phyloP scores from a whole-genome alignment of 176 grass and related monocot species.

The Oropetium thomaeum region DNA sequence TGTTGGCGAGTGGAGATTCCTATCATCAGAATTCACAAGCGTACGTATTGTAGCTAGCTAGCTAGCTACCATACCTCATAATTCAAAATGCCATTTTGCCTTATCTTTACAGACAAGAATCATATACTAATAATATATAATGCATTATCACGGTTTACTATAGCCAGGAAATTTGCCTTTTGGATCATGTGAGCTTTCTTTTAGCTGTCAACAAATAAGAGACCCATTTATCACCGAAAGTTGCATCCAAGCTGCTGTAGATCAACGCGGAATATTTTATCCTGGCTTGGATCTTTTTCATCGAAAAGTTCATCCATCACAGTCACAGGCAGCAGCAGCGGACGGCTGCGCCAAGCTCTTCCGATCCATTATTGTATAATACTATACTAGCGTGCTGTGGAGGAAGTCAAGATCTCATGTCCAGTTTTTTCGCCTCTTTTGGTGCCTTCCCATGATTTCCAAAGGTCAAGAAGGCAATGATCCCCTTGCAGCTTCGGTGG shows the following conservation, averaged over 20 bases:
- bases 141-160: too few species aligned
- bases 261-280: slow-evolving; percentile 28
- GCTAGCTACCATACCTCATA: slow-evolving; percentile 4
- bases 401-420: slow-evolving; percentile 21
- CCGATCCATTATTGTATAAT: too few species aligned
- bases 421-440: slow-evolving; percentile 23
- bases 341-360: slow-evolving; percentile 8
- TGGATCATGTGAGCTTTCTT: too few species aligned
- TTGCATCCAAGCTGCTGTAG: neutral
- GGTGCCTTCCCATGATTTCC: slow-evolving; percentile 36
- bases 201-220: slow-evolving; percentile 11
- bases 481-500: slow-evolving; percentile 34
- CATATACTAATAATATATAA: too few species aligned
- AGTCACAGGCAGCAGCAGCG: neutral
- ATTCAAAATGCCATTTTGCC: slow-evolving; percentile 23
- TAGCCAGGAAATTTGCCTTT: too few species aligned
- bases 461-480: slow-evolving; percentile 33
- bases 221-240: slow-evolving; percentile 37
- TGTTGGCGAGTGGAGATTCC: slow-evolving; percentile 9
- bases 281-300: slow-evolving; percentile 20
- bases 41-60: too few species aligned
- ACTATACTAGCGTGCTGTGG: too few species aligned
- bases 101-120: slow-evolving; percentile 7
- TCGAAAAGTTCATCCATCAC: slow-evolving; percentile 18
- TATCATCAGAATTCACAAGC: slow-evolving; percentile 28